phyloP scores from a whole-genome alignment of 352 stramenopile genomes.

The Globisporangium cylindrosporum region DNA sequence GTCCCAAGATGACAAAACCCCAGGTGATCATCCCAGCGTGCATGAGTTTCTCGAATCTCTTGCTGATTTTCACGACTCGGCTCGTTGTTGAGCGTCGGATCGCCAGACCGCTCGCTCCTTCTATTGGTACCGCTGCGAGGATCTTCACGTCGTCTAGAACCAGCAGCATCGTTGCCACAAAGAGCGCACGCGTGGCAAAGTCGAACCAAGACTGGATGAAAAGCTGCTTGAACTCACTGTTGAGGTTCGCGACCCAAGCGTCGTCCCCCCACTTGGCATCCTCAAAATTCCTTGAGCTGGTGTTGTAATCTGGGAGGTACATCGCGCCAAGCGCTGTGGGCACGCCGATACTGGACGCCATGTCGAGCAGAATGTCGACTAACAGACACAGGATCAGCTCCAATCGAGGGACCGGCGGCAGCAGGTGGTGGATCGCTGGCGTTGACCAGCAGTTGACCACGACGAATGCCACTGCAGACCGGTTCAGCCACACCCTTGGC shows the following conservation, averaged over 20 bases:
- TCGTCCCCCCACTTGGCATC: not conserved
- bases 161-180: conserved; percentile 3
- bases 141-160: conserved; percentile 16
- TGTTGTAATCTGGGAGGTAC: not conserved
- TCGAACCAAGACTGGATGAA: conserved; percentile 15
- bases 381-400: conserved; percentile 11
- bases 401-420: not conserved
- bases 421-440: not conserved
- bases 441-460: conserved; percentile 12
- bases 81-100: not conserved
- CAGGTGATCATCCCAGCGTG: not conserved
- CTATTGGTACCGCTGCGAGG: not conserved
- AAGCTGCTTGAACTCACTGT: conserved; percentile 16
- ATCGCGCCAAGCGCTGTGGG: not conserved
- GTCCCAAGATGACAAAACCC: conserved; percentile 1
- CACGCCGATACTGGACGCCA: conserved; percentile 7
- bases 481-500: conserved; percentile 8
- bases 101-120: not conserved
- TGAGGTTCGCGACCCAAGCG: conserved; percentile 8
- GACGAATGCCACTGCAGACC: not conserved
- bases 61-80: not conserved
- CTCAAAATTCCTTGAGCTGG: not conserved
- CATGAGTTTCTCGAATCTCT: not conserved
- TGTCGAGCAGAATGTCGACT: conserved; percentile 10
- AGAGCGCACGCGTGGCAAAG: conserved; percentile 10